Percentiles rank a stretch among this genome's conserved stretches.
These are phyloP conservation scores for Fusarium falciforme DNA, from an alignment of 2,329 filamentous ascomycete species.

Conservation along the genomic window DNA sequence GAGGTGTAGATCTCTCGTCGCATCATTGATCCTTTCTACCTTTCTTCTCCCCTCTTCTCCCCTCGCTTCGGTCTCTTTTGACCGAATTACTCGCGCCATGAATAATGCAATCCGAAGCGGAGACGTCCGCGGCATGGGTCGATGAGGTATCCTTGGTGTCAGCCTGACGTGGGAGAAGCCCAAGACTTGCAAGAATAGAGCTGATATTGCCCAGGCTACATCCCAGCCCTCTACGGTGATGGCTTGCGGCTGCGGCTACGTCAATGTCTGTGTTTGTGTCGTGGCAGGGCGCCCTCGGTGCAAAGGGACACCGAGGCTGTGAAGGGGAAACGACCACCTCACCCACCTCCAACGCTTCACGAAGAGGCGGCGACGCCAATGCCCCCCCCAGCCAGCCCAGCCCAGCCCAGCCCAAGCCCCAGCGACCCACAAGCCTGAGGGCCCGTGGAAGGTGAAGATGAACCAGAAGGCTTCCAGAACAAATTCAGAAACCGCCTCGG, in stretches of 20 bases:
- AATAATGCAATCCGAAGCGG: conserved; percentile 1
- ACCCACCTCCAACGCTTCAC: conserved; percentile 16
- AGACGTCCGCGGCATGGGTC: conserved; percentile 3
- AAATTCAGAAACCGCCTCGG: conserved; percentile 24
- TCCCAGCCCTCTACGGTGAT: background rate
- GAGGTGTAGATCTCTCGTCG: conserved; percentile 23
- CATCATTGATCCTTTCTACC: conserved; percentile 13
- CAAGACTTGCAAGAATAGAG: conserved; percentile 21
- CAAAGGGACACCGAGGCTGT: conserved; percentile 12
- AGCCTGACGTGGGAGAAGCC: conserved; percentile 16
- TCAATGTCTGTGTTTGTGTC: conserved; percentile 24
- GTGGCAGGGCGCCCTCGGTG: conserved; percentile 28
- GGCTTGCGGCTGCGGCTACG: background rate
- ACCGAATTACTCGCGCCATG: conserved; percentile 6
- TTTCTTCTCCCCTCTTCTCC: conserved; percentile 27
- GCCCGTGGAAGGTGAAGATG: conserved; percentile 15
- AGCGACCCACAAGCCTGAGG: conserved; percentile 6
- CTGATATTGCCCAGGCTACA: conserved; percentile 13
- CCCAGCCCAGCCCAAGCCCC: conserved; percentile 5
- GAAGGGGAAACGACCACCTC: background rate
- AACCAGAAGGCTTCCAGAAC: conserved; percentile 43
- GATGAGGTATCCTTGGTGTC: background rate
- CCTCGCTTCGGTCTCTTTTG: conserved; percentile 17
- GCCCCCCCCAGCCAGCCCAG: background rate
- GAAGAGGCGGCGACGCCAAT: background rate